These are phyloP conservation scores for Solanum tacnaense DNA, from an alignment of 257 asterid genomes.

Conservation along the genomic window DNA sequence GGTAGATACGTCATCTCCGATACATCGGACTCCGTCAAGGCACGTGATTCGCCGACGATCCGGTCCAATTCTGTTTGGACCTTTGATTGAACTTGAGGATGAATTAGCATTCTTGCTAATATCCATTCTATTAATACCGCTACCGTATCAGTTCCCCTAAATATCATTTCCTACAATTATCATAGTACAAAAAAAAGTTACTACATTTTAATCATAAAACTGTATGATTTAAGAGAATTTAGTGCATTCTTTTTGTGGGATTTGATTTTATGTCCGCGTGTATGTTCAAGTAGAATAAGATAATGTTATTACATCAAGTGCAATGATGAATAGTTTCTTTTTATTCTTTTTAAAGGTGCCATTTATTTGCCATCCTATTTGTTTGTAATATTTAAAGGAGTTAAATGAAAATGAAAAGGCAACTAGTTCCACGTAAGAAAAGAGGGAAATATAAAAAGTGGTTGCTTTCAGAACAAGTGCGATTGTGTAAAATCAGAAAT, in stretches of 20 bases:
- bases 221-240: not conserved
- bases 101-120: slow-evolving; percentile 59
- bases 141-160: slow-evolving; percentile 83
- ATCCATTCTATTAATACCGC: slow-evolving; percentile 78
- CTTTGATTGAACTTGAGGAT: slow-evolving; percentile 48
- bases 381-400: not conserved
- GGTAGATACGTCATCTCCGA: slow-evolving; percentile 42
- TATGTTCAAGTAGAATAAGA: not conserved
- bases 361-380: not conserved
- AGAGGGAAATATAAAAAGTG: not conserved
- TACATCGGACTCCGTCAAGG: slow-evolving; percentile 43
- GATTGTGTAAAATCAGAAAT: not conserved
- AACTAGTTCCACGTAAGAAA: not conserved
- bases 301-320: not conserved
- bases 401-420: not conserved
- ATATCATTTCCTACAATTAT: slow-evolving; percentile 64
- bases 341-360: not conserved
- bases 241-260: not conserved
- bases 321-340: not conserved
- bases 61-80: slow-evolving; percentile 60
- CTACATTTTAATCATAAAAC: not conserved
- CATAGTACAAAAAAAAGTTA: not conserved
- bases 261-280: not conserved
- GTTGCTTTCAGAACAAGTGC: not conserved
- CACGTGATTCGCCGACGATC: slow-evolving; percentile 42